phyloP scores from a whole-genome alignment of 2,329 filamentous ascomycete species.

The Epichloe bromicola region DNA sequence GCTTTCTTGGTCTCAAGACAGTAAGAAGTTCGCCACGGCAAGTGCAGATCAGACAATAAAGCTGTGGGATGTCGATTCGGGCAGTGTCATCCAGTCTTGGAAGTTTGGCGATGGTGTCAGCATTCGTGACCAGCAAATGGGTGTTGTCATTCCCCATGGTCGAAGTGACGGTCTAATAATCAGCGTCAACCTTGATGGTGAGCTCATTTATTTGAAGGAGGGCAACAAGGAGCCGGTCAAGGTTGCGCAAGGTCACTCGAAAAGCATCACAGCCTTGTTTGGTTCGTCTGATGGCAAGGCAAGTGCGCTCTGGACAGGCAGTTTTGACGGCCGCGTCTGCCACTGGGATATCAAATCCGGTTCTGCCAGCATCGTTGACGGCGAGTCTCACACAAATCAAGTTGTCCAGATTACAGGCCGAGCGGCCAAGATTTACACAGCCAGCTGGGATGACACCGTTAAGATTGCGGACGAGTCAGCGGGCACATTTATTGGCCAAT shows the following conservation, averaged over 20 bases:
- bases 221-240: conserved; percentile 56
- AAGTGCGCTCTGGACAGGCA: conserved; percentile 72
- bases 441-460: conserved; percentile 89
- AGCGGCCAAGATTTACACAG: conserved; percentile 59
- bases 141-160: conserved; percentile 77
- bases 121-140: conserved; percentile 79
- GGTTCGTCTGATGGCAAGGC: conserved; percentile 33
- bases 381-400: conserved; percentile 74
- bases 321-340: conserved; percentile 78
- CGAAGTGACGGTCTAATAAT: conserved; percentile 79
- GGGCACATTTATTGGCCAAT: conserved; percentile 60
- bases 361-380: conserved; percentile 57
- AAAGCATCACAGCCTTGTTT: conserved; percentile 67
- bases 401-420: conserved; percentile 60
- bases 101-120: conserved; percentile 66
- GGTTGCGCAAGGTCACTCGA: conserved; percentile 78
- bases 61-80: conserved; percentile 80
- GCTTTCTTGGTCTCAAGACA: conserved; percentile 80
- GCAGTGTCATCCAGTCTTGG: conserved; percentile 71
- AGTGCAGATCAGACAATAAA: conserved; percentile 92
- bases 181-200: conserved; percentile 75
- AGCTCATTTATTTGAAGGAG: conserved; percentile 77
- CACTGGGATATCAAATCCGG: conserved; percentile 70
- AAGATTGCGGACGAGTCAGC: conserved; percentile 63
- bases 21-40: conserved; percentile 75